Evolutionary conservation across 1,139 yeast species (phyloP).

Genomic region (Debaryomyces subglobosus): DNA sequence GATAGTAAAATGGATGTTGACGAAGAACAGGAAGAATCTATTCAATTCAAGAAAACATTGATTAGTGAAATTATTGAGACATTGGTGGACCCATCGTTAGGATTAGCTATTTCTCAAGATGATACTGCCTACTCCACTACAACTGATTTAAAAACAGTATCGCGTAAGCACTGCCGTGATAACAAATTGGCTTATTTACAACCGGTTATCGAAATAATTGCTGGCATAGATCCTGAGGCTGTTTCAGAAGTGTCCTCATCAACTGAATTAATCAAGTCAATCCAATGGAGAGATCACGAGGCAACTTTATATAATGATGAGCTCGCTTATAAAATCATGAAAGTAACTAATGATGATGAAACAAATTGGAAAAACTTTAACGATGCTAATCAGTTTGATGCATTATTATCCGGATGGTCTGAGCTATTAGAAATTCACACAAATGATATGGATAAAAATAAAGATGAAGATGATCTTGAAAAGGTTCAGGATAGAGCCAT

Average conservation of each 20-base stretch:
- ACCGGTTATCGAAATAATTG: conserved; percentile 41
- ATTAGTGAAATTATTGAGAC: conserved; percentile 61
- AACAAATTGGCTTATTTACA: conserved; percentile 37
- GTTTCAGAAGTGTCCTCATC: conserved; percentile 38
- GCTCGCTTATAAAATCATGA: conserved; percentile 61
- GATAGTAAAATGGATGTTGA: conserved; percentile 10
- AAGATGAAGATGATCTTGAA: conserved; percentile 51
- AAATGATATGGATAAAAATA: conserved; percentile 46
- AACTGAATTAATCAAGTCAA: conserved; percentile 32
- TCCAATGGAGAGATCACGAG: conserved; percentile 75
- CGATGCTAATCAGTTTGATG: conserved; percentile 35
- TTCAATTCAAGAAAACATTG: conserved; percentile 40
- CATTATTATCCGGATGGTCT: conserved; percentile 39
- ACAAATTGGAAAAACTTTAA: conserved; percentile 21
- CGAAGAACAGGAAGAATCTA: conserved; percentile 20
- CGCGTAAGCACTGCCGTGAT: conserved; percentile 47
- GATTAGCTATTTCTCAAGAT: conserved; percentile 55
- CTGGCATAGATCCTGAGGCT: conserved; percentile 42
- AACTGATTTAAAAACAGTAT: conserved; percentile 48
- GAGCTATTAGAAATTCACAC: conserved; percentile 50
- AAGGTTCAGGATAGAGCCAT: conserved; percentile 76
- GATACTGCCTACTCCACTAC: conserved; percentile 25
- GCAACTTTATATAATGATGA: conserved; percentile 75
- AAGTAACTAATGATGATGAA: conserved; percentile 38
- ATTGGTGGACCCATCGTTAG: conserved; percentile 70